Percentiles rank a stretch among this genome's conserved stretches.
Conservation (phyloP, 495 filamentous ascomycete genomes). For the Talaromyces liani region DNA sequence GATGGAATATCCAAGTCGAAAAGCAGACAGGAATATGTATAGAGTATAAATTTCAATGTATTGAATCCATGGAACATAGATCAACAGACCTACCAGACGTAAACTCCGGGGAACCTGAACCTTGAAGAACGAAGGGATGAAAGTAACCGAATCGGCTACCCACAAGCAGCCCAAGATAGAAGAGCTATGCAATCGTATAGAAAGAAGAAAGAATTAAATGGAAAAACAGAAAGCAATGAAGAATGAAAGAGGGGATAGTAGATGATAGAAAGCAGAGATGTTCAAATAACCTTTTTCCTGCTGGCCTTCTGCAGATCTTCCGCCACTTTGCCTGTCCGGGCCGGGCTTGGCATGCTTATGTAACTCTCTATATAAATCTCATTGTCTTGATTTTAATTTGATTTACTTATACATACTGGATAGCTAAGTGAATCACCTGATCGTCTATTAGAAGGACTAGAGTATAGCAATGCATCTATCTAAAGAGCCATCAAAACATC, state of each 20-base stretch:
- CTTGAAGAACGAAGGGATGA: not conserved
- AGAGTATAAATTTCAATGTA: not conserved
- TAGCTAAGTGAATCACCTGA: not conserved
- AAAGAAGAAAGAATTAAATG: not conserved
- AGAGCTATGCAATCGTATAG: not conserved
- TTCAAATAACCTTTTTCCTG: conserved; percentile 2
- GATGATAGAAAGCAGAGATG: not conserved
- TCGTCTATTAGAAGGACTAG: not conserved
- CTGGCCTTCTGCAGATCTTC: not conserved
- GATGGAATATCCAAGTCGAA: not conserved
- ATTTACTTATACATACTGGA: not conserved
- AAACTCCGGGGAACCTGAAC: not conserved
- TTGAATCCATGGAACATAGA: not conserved
- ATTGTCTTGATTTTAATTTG: too few species aligned
- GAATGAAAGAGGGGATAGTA: not conserved
- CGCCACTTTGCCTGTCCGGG: not conserved
- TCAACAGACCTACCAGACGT: not conserved
- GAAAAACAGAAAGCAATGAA: not conserved
- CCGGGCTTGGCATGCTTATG: not conserved
- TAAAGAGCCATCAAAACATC: conserved; percentile 2
- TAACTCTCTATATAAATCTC: not conserved
- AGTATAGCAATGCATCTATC: not conserved
- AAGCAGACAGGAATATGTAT: not conserved
- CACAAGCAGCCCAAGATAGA: not conserved
- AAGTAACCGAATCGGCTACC: not conserved